These are phyloP conservation scores for Monosporozyma unispora DNA, from an alignment of 805 yeast genomes.

Conservation along the genomic window DNA sequence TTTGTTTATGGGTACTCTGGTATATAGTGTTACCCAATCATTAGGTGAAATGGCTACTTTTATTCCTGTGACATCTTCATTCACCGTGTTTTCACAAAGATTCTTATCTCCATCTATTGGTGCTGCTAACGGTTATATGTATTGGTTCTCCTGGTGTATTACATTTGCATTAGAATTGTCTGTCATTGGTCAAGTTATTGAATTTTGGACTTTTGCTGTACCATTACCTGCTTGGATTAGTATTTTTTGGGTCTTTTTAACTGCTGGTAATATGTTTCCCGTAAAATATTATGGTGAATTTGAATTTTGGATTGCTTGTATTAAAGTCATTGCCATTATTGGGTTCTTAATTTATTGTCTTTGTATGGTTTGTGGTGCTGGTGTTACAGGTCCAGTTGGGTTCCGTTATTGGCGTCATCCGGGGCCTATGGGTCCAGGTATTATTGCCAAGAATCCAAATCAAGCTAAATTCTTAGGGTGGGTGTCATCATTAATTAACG, in stretches of 20 bases:
- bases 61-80: slow-evolving; percentile 58
- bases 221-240: slow-evolving; percentile 67
- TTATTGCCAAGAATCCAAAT: slow-evolving; percentile 37
- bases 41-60: slow-evolving; percentile 78
- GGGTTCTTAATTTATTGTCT: slow-evolving; percentile 64
- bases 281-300: slow-evolving; percentile 65
- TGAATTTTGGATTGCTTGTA: slow-evolving; percentile 64
- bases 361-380: slow-evolving; percentile 71
- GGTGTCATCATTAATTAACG: slow-evolving; percentile 58
- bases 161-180: slow-evolving; percentile 69
- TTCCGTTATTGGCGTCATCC: slow-evolving; percentile 77
- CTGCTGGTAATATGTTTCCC: slow-evolving; percentile 51
- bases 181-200: slow-evolving; percentile 56
- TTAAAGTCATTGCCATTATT: slow-evolving; percentile 58
- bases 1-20: slow-evolving; percentile 56
- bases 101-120: slow-evolving; percentile 66
- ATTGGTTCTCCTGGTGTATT: slow-evolving; percentile 72
- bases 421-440: slow-evolving; percentile 67
- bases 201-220: slow-evolving; percentile 60
- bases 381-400: slow-evolving; percentile 59
- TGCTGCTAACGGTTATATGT: slow-evolving; percentile 62
- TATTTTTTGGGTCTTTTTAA: slow-evolving; percentile 52
- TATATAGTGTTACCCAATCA: slow-evolving; percentile 58
- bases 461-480: slow-evolving; percentile 61
- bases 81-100: slow-evolving; percentile 59